A percentile compares a stretch with the other conserved stretches of the same genome.
Evolutionary conservation across 306 rosid genomes (phyloP).

Genomic region (Coriaria nepalensis): DNA sequence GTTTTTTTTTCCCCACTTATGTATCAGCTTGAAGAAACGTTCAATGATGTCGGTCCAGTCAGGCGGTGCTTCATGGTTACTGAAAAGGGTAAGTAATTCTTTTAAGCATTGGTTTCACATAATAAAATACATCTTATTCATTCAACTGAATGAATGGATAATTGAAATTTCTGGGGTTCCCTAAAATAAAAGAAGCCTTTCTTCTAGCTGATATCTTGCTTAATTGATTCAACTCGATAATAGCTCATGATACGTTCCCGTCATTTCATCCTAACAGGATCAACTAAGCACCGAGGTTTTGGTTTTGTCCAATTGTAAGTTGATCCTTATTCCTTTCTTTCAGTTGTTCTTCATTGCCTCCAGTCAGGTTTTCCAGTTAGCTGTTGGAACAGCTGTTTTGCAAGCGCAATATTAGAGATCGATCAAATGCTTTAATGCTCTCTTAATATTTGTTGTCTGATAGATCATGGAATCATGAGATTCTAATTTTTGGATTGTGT

Average conservation of each 20-base stretch:
- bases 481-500: too few relatives aligned
- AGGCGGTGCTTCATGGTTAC: slow-evolving; percentile 85
- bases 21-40: slow-evolving; percentile 67
- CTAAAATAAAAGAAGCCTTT: not conserved
- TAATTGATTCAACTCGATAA: not conserved
- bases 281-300: slow-evolving; percentile 65
- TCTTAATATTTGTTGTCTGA: too few relatives aligned
- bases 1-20: not conserved
- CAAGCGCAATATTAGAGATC: too few relatives aligned
- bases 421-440: too few relatives aligned
- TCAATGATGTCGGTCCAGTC: slow-evolving; percentile 79
- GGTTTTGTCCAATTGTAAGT: slow-evolving; percentile 87
- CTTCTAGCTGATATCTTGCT: not conserved
- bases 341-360: not conserved
- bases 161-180: too few relatives aligned
- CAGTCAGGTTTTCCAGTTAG: not conserved
- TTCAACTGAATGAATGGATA: not conserved
- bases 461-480: too few relatives aligned
- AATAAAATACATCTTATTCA: too few relatives aligned
- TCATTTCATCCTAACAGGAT: slow-evolving; percentile 39
- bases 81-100: slow-evolving; percentile 37
- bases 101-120: not conserved
- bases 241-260: slow-evolving; percentile 1
- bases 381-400: not conserved
- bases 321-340: not conserved